Evolutionary conservation across 164 flowering plant species (phyloP).

Genomic region (Sextonia rubra): DNA sequence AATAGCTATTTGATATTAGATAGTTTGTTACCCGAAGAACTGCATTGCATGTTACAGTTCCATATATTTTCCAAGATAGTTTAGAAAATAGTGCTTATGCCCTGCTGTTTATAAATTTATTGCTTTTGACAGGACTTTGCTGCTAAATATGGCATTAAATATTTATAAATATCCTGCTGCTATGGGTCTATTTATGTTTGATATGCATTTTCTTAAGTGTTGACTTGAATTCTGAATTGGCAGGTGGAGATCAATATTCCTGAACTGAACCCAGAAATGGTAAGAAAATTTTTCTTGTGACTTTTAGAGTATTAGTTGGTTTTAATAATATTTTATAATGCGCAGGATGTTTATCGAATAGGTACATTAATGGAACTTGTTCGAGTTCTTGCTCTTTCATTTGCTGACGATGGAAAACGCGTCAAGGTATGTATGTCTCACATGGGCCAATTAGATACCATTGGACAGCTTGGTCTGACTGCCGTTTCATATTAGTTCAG

Average conservation of each 20-base stretch:
- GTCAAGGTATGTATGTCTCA: constrained; percentile 56
- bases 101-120: no score
- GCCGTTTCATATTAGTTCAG: no score
- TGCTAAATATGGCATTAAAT: no score
- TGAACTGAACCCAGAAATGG: constrained; percentile 93
- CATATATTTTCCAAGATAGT: no score
- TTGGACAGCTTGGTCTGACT: no score
- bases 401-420: constrained; percentile 93
- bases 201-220: background rate
- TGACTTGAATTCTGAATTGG: constrained; percentile 9
- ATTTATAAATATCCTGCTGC: background rate
- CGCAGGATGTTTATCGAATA: constrained; percentile 93
- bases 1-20: no score
- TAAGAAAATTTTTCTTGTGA: constrained; percentile 22
- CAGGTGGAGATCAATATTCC: constrained; percentile 91
- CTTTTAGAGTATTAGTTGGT: background rate
- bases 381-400: constrained; percentile 78
- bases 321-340: constrained; percentile 23
- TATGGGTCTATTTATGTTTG: constrained; percentile 5
- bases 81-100: no score
- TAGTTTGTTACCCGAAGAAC: no score
- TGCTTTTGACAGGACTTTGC: no score
- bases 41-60: no score
- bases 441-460: background rate
- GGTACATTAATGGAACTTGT: constrained; percentile 97